Conservation (phyloP, 345 rosid genomes). For the Gossypium thurberi region DNA sequence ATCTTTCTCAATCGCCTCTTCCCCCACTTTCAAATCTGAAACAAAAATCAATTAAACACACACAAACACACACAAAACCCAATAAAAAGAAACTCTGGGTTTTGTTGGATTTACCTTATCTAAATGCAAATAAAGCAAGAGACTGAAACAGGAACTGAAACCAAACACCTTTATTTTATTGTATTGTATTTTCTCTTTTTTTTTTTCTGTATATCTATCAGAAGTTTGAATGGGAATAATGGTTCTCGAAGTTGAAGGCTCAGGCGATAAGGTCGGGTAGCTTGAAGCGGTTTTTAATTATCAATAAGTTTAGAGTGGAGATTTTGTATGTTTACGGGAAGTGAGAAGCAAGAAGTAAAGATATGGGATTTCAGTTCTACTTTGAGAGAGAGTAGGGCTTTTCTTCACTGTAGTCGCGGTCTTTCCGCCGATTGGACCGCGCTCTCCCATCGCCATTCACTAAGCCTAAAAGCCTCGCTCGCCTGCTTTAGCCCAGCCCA, state of each 20-base stretch:
- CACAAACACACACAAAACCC: neutral
- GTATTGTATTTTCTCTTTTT: neutral
- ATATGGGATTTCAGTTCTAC: neutral
- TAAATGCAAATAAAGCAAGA: neutral
- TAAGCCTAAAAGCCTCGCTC: too few species aligned
- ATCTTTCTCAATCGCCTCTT: conserved; percentile 20
- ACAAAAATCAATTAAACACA: neutral
- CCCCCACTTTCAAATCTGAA: neutral
- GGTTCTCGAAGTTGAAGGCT: neutral
- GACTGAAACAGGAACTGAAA: neutral
- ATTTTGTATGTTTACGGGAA: neutral
- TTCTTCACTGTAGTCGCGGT: neutral
- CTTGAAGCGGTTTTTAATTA: neutral
- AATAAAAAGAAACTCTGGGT: neutral
- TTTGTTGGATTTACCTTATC: neutral
- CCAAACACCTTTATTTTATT: neutral
- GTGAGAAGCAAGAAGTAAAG: neutral
- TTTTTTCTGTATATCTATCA: neutral
- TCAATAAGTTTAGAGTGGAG: neutral
- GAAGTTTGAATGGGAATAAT: neutral
- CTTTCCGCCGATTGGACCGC: neutral
- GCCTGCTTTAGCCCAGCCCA: too few species aligned
- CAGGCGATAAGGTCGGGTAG: neutral
- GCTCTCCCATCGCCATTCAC: too few species aligned
- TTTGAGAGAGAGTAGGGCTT: neutral